phyloP scores from a whole-genome alignment of 805 yeast species.

The Isabelozyma rhagii region DNA sequence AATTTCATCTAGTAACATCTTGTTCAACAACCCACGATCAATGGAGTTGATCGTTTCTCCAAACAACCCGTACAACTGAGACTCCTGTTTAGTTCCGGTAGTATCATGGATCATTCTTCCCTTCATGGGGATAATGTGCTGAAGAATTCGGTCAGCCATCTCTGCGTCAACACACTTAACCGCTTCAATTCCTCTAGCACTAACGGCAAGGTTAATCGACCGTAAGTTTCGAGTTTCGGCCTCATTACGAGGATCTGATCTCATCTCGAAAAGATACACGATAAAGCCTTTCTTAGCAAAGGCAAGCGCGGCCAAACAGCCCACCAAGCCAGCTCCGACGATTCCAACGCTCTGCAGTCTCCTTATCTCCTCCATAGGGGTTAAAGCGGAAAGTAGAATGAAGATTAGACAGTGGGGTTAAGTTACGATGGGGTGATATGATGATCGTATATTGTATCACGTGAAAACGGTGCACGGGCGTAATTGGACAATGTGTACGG shows the following conservation, averaged over 20 bases:
- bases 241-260: constrained; percentile 59
- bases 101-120: constrained; percentile 87
- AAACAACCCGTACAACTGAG: constrained; percentile 74
- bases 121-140: constrained; percentile 73
- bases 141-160: constrained; percentile 54
- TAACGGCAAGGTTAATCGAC: constrained; percentile 86
- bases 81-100: constrained; percentile 53
- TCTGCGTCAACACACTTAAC: constrained; percentile 57
- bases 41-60: constrained; percentile 87
- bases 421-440: not conserved
- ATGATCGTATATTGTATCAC: not conserved
- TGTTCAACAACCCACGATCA: constrained; percentile 70
- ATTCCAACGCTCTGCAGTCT: constrained; percentile 40
- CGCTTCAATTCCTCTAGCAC: constrained; percentile 77
- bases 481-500: no score
- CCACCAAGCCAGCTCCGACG: constrained; percentile 91
- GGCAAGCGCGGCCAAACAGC: constrained; percentile 80
- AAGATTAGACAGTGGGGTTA: not conserved
- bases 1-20: constrained; percentile 60
- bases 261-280: constrained; percentile 69
- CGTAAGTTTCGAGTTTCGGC: constrained; percentile 41
- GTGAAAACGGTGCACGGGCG: not conserved
- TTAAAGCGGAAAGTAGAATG: not conserved
- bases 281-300: constrained; percentile 66
- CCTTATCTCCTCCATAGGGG: not conserved